These are phyloP conservation scores for Fusarium luffae DNA, from an alignment of 2,329 filamentous ascomycete genomes.

Conservation along the genomic window DNA sequence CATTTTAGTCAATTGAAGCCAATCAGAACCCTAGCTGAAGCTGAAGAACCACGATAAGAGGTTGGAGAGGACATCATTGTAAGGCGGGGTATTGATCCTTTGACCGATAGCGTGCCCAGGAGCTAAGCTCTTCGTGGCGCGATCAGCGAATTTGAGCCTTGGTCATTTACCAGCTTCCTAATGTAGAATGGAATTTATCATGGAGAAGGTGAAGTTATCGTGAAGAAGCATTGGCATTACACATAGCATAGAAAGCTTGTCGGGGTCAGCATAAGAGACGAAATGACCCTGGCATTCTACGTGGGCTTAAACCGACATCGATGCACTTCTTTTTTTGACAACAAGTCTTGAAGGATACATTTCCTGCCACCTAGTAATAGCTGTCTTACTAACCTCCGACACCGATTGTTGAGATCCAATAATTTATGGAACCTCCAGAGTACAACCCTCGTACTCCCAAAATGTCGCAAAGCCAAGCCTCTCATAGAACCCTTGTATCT, in stretches of 20 bases:
- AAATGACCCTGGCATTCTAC: background rate
- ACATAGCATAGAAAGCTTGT: background rate
- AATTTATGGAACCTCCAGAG: background rate
- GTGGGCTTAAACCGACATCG: background rate
- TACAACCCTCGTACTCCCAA: slow-evolving; percentile 37
- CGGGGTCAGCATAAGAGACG: background rate
- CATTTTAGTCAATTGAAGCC: background rate
- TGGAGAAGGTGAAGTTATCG: background rate
- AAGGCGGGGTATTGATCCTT: slow-evolving; percentile 14
- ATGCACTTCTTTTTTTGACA: background rate
- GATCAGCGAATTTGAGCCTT: slow-evolving; percentile 17
- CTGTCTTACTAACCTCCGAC: background rate
- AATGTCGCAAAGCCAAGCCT: slow-evolving; percentile 23
- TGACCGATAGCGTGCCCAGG: background rate
- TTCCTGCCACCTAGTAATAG: background rate
- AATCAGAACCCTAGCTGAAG: background rate
- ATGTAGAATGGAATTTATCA: background rate
- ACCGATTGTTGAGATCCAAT: background rate
- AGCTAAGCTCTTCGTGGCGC: slow-evolving; percentile 14
- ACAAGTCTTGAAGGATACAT: background rate
- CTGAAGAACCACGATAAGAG: background rate
- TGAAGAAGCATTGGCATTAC: background rate
- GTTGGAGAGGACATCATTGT: background rate
- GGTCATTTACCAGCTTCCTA: slow-evolving; percentile 28
- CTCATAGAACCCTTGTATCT: slow-evolving; percentile 41